Conservation (phyloP, 495 filamentous ascomycete species). For the Pseudomonodictys pantanalensis region DNA sequence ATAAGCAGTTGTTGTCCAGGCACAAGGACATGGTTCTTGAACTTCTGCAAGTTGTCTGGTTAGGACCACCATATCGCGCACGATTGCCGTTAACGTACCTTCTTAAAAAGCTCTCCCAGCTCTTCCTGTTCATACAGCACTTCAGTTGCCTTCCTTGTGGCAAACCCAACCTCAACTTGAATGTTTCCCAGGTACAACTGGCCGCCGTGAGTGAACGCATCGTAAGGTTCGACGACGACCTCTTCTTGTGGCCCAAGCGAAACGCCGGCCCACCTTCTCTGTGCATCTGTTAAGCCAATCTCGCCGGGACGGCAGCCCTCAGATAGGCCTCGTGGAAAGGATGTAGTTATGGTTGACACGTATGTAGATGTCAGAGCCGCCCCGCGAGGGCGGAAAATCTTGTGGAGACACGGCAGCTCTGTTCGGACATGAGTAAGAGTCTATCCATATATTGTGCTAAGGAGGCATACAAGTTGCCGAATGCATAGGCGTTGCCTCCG, state of each 20-base stretch:
- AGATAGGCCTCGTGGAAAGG: constrained; percentile 70
- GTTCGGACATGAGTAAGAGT: not conserved
- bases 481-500: constrained; percentile 51
- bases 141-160: constrained; percentile 64
- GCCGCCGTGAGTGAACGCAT: constrained; percentile 70
- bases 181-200: constrained; percentile 72
- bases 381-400: constrained; percentile 63
- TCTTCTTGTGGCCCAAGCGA: constrained; percentile 64
- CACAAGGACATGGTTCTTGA: constrained; percentile 83
- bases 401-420: constrained; percentile 70
- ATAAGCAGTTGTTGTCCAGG: constrained; percentile 84
- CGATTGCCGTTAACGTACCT: constrained; percentile 41
- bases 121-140: constrained; percentile 78
- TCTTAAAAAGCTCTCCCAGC: constrained; percentile 66
- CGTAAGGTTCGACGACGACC: constrained; percentile 73
- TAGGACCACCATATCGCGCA: too few species aligned
- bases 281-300: constrained; percentile 81
- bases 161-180: constrained; percentile 85
- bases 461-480: constrained; percentile 30
- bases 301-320: constrained; percentile 69
- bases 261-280: constrained; percentile 76
- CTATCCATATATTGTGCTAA: not conserved
- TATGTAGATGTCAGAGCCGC: constrained; percentile 62
- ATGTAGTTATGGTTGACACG: constrained; percentile 72
- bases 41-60: constrained; percentile 53